phyloP scores from a whole-genome alignment of 306 rosid genomes.

The Rubus parviflorus region DNA sequence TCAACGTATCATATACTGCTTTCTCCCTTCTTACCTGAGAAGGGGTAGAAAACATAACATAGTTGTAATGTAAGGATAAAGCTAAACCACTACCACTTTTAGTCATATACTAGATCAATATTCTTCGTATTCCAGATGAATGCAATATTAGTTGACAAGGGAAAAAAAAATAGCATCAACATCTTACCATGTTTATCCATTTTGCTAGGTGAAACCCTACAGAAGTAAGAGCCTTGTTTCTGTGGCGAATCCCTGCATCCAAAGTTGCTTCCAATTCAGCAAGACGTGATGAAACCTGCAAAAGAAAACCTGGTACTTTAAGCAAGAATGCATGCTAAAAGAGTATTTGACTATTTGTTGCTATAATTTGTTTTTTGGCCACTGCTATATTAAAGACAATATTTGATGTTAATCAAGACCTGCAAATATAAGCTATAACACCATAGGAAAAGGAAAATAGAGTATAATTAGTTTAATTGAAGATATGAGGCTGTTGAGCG shows the following conservation, averaged over 20 bases:
- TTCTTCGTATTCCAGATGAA: slow-evolving; percentile 17
- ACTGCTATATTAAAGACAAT: neutral
- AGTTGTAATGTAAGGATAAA: slow-evolving; percentile 29
- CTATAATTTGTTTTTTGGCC: neutral
- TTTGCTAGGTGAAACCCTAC: slow-evolving; percentile 65
- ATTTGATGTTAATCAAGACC: neutral
- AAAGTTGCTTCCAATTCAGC: slow-evolving; percentile 85
- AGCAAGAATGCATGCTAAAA: neutral
- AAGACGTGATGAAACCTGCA: slow-evolving; percentile 86
- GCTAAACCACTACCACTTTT: slow-evolving; percentile 12
- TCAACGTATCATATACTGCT: slow-evolving; percentile 92
- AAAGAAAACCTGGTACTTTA: slow-evolving; percentile 14
- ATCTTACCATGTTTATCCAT: slow-evolving; percentile 87
- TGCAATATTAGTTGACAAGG: slow-evolving; percentile 24
- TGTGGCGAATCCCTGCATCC: slow-evolving; percentile 89
- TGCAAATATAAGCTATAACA: slow-evolving; percentile 9
- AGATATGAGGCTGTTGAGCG: neutral
- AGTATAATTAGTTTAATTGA: slow-evolving; percentile 9
- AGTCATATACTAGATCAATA: slow-evolving; percentile 19
- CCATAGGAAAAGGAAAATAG: neutral
- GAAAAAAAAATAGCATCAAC: slow-evolving; percentile 17
- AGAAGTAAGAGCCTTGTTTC: slow-evolving; percentile 84
- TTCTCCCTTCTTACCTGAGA: slow-evolving; percentile 96
- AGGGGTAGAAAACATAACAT: slow-evolving; percentile 37
- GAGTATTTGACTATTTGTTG: slow-evolving; percentile 1